Conservation (phyloP, 345 rosid species). For the Eucalyptus guilfoylei region DNA sequence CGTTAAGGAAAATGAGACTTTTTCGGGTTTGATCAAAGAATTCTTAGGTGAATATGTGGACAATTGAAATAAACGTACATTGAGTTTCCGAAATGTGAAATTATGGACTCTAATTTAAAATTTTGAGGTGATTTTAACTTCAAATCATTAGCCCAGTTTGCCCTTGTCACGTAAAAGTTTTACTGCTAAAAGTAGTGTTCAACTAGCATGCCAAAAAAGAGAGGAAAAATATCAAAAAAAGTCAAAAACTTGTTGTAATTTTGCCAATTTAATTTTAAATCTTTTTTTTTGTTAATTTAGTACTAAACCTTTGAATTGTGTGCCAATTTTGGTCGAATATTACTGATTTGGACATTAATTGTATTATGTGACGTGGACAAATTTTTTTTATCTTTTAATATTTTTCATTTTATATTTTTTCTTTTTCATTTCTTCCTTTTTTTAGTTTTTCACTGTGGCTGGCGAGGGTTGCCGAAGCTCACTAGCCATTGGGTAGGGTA, state of each 20-base stretch:
- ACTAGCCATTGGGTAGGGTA: too few relatives aligned
- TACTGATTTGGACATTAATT: too few relatives aligned
- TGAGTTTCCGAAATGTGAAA: neutral
- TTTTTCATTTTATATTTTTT: too few relatives aligned
- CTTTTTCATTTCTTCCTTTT: too few relatives aligned
- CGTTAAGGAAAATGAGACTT: neutral
- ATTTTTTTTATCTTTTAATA: too few relatives aligned
- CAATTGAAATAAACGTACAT: neutral
- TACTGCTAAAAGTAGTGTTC: neutral
- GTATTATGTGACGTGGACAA: accelerated
- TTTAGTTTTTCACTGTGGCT: too few relatives aligned
- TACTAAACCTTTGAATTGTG: too few relatives aligned
- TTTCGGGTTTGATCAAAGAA: neutral
- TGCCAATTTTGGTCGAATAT: accelerated
- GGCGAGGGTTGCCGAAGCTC: accelerated
- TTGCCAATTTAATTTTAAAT: too few relatives aligned
- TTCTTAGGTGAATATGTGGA: neutral
- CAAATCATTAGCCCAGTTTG: neutral
- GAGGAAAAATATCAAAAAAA: too few relatives aligned
- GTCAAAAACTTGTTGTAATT: too few relatives aligned
- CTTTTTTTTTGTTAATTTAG: too few relatives aligned
- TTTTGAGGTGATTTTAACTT: neutral
- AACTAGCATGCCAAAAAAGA: neutral
- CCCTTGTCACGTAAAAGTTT: neutral
- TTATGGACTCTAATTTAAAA: neutral